Evolutionary conservation across 306 rosid species (phyloP), one percentile per base, ranked within the genome.

Genomic region (Herpetospermum pedunculosum): DNA sequence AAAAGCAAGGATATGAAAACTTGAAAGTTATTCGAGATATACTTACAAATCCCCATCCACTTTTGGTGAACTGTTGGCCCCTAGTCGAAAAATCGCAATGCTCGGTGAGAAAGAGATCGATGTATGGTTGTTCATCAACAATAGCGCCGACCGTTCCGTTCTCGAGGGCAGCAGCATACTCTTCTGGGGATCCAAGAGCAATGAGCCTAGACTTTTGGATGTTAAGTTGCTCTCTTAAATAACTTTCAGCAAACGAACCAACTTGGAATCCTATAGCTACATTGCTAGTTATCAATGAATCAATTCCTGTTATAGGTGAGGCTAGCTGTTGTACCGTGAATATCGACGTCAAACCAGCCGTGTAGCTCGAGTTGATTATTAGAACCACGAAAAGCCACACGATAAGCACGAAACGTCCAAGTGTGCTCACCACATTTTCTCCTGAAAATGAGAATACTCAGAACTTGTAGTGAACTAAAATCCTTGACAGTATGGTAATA

Each of bases 41-140:
- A 77, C 89, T 86, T 48, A 86, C 89, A 77, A 86, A 86, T 77
- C 89, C 89, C 89, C 85, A 83, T 3, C 85, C 87, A 69, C 84
- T 79, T 81, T 75, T 83, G 59, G 89, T 86, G 82, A 86, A 86
- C 12, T 55, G 79, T 37, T 62, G 77, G 47, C 89, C 87, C 57
- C 79, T 52, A 11, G 81, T 68, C 13, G 79, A 75, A 64, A 79
- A 81, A 72, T 41, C 54, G 82, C 89, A 86, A 46, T 83, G 55
- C 2, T 79, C 80, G 6, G 89, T 73, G 37, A 83, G 84, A 85
- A 86, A 86, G 80, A 83, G 85, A 18, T 83, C 89, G 6, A 81
- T 19, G 44, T 81, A 86, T 14, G 89, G 80, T 53, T 49, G 23
- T 67, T 86, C 87, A 34, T 86, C 89, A 32, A 86, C 85, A 48